Conservation (phyloP, 2,329 filamentous ascomycete genomes). For the Pezizomycotina sp. region DNA sequence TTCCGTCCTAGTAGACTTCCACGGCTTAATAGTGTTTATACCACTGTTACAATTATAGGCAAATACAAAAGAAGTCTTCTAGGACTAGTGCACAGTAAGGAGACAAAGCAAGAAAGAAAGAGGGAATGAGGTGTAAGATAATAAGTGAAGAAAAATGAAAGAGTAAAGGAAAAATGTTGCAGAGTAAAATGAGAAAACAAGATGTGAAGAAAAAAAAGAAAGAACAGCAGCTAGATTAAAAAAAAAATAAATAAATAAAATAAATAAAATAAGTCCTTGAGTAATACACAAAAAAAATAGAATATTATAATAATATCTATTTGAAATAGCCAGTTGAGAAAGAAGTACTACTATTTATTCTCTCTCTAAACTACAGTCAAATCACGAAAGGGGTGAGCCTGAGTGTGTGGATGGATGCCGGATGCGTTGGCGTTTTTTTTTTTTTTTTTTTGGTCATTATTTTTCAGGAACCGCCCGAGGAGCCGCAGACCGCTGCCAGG, state of each 20-base stretch:
- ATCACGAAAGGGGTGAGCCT: constrained; percentile 12
- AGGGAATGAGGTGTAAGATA: neutral
- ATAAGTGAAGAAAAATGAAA: neutral
- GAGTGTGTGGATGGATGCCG: constrained; percentile 4
- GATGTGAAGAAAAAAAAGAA: constrained; percentile 1
- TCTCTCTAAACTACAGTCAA: constrained; percentile 3
- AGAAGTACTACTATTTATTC: constrained; percentile 5
- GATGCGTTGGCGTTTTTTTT: neutral
- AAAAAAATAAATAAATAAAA: neutral
- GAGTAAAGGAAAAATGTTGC: constrained; percentile 1
- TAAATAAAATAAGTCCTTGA: neutral
- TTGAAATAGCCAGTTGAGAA: constrained; percentile 15
- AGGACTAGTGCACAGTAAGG: neutral
- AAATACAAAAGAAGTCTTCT: constrained; percentile 1
- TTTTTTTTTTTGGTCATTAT: constrained; percentile 4
- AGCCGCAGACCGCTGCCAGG: neutral
- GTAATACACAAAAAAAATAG: neutral
- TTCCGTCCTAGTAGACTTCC: neutral
- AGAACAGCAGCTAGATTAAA: constrained; percentile 3
- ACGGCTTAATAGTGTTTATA: neutral
- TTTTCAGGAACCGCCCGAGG: neutral
- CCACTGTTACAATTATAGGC: neutral
- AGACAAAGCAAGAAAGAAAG: neutral
- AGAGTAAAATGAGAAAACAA: neutral
- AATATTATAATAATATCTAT: constrained; percentile 7